Base-by-base conservation (phyloP, 257 asterid species). In the Nicotiana noctiflora region DNA sequence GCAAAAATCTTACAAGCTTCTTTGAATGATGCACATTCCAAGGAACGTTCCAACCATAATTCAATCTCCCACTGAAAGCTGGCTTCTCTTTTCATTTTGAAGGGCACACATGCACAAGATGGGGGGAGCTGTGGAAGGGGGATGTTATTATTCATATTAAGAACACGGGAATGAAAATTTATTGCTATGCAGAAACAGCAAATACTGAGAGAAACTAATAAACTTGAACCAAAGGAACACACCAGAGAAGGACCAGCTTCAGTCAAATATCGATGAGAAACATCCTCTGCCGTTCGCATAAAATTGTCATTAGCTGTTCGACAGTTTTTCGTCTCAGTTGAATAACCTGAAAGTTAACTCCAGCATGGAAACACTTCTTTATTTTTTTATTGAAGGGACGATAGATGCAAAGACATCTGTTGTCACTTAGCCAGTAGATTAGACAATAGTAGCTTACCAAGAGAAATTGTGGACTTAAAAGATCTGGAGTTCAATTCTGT, bases 231-330 rank as follows among this genome's bases (percentile, higher is more conserved):
- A 86, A 64, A 79, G 68, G 75, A 81, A 84, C 93, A 70, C 80
- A 92, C 97, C 97, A 61, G 82, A 81, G 82, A 81, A 61, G 72
- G 79, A 82, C 66, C 90, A 72, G 84, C 86, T 80, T 84, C 91
- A 53, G 75, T 34, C 75, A 77, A 66, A 79, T 67, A 84, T 77
- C 77, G 83, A 77, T 80, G 68, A 76, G 86, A 86, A 86, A 81
- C 83, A 83, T 80, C 84, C 61, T 75, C 84, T 34, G 82, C 56
- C 15, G 74, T 56, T 76, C 80, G 85, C 70, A 68, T 44, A 76
- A 83, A 72, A 76, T 83, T 83, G 59, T 84, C 65, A 82, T 76
- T 83, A 78, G 83, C 91, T 75, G 82, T 76, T 56, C 75, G 81
- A 79, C 51, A 60, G 60, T 84, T 77, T 75, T 76, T 82, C 53